These are phyloP conservation scores for Plectosphaerella cucumerina DNA, from an alignment of 2,329 filamentous ascomycete genomes.

Conservation along the genomic window DNA sequence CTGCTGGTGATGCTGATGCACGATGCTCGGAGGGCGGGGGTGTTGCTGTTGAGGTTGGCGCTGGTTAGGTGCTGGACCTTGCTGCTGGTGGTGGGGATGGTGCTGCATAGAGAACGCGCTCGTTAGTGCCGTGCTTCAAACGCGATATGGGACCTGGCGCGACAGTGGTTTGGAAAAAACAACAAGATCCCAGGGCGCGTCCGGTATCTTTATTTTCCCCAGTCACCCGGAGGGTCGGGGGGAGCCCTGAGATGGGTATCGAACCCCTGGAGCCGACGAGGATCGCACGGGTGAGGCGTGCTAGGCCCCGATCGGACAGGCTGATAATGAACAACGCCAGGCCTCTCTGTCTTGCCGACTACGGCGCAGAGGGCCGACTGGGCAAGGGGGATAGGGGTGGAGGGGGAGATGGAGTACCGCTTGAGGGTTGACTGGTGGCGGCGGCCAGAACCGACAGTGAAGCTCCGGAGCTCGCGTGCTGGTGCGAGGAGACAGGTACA, in stretches of 20 bases:
- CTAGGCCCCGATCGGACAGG: constrained; percentile 33
- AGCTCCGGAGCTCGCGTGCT: background rate
- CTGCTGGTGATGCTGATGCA: constrained; percentile 69
- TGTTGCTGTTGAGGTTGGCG: constrained; percentile 61
- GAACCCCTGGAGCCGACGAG: constrained; percentile 36
- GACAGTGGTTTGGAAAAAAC: constrained; percentile 24
- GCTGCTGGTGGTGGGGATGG: constrained; percentile 69
- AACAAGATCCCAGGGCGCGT: constrained; percentile 40
- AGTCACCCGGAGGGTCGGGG: constrained; percentile 11
- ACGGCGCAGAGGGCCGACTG: constrained; percentile 1
- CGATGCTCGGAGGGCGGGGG: constrained; percentile 66
- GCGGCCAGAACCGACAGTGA: background rate
- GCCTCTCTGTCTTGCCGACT: constrained; percentile 12
- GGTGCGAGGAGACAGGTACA: constrained; percentile 1
- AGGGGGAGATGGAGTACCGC: background rate
- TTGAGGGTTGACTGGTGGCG: constrained; percentile 4
- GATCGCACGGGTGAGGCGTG: constrained; percentile 45
- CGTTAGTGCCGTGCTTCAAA: constrained; percentile 42
- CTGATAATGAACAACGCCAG: background rate
- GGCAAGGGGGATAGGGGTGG: background rate
- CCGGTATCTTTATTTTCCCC: constrained; percentile 44
- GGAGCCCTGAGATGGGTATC: constrained; percentile 21
- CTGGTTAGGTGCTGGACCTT: constrained; percentile 65
- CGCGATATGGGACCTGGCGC: constrained; percentile 25
- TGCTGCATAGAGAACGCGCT: constrained; percentile 65